Conservation (phyloP, 306 rosid species). For the Amphicarpaea edgeworthii region DNA sequence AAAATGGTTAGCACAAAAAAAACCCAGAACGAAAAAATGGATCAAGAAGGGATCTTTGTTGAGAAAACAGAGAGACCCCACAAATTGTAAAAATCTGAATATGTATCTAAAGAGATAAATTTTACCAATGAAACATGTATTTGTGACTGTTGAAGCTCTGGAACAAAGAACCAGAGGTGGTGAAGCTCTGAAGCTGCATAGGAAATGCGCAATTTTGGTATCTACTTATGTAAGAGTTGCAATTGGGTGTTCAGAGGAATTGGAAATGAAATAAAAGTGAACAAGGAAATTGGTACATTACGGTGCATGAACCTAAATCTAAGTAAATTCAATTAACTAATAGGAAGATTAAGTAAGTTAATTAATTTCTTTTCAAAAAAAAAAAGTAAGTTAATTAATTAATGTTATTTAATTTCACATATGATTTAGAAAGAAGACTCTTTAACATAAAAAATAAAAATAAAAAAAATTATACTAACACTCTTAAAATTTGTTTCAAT, state of each 20-base stretch:
- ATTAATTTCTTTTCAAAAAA: too few relatives aligned
- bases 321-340: too few relatives aligned
- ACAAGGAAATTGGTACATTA: not conserved
- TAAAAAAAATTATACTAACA: too few relatives aligned
- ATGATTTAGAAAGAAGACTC: too few relatives aligned
- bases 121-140: conserved; percentile 1
- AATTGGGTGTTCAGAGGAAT: not conserved
- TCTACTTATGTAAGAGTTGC: not conserved
- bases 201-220: not conserved
- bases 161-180: not conserved
- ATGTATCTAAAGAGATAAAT: not conserved
- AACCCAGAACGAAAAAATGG: not conserved
- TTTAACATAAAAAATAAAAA: too few relatives aligned
- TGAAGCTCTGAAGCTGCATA: not conserved
- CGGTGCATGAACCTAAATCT: too few relatives aligned
- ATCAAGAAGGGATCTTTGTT: not conserved
- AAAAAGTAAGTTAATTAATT: too few relatives aligned
- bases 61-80: not conserved
- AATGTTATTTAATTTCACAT: too few relatives aligned
- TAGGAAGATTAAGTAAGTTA: too few relatives aligned
- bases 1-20: not conserved
- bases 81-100: not conserved
- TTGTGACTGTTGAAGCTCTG: not conserved
- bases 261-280: not conserved
- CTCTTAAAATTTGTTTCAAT: too few relatives aligned